These are phyloP conservation scores for Aspergillus alliaceus DNA, from an alignment of 2,329 filamentous ascomycete species.

Conservation along the genomic window DNA sequence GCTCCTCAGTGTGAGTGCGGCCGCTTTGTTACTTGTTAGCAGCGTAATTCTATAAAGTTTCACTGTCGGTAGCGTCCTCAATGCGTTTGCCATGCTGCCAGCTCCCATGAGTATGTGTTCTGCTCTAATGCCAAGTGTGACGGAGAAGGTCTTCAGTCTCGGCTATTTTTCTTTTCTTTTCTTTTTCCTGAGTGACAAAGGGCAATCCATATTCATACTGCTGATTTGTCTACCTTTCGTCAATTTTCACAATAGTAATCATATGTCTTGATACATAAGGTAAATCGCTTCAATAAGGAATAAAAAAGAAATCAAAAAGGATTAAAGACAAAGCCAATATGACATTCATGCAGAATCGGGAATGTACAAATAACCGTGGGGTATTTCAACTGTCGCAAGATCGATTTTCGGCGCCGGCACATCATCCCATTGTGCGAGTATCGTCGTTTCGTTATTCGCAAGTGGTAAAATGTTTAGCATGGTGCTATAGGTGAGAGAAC, in stretches of 20 bases:
- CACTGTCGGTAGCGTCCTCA: constrained; percentile 10
- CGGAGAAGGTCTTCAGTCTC: too few species aligned
- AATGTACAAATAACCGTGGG: not conserved
- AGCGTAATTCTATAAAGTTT: constrained; percentile 22
- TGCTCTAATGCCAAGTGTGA: constrained; percentile 16
- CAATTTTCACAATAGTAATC: too few species aligned
- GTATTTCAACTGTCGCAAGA: not conserved
- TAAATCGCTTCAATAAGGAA: too few species aligned
- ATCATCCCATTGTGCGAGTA: not conserved
- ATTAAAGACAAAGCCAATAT: too few species aligned
- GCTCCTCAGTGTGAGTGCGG: constrained; percentile 22
- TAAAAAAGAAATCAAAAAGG: too few species aligned
- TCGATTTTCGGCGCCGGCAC: not conserved
- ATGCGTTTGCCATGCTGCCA: constrained; percentile 26
- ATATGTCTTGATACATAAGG: too few species aligned
- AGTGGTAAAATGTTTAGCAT: not conserved
- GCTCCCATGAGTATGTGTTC: constrained; percentile 24
- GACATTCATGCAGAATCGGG: too few species aligned
- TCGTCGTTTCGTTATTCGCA: not conserved
- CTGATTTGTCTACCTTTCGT: too few species aligned
- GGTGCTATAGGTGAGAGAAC: not conserved
- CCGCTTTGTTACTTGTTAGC: constrained; percentile 26
- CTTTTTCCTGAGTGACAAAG: too few species aligned
- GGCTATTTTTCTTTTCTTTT: too few species aligned
- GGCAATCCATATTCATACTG: too few species aligned